Percentiles rank a stretch among this genome's conserved stretches.
Evolutionary conservation across 495 filamentous ascomycete species (phyloP).

Genomic region (Rostrohypoxylon terebratum): DNA sequence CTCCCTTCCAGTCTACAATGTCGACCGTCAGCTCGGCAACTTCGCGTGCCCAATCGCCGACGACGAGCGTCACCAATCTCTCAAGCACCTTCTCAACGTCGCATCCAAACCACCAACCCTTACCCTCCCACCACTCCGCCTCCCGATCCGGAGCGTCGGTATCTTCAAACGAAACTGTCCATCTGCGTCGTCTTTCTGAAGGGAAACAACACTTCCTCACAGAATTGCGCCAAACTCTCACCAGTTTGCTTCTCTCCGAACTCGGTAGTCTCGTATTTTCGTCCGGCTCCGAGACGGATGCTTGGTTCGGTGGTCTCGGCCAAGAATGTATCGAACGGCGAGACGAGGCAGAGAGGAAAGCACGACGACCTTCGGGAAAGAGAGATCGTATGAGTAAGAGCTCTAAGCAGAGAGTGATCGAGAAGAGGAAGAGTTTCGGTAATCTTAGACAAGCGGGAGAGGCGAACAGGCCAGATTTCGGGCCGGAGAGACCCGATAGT

Average conservation of each 20-base stretch:
- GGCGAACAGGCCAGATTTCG: conserved; percentile 49
- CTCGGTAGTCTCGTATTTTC: conserved; percentile 86
- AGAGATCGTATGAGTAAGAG: conserved; percentile 51
- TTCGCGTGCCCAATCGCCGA: conserved; percentile 66
- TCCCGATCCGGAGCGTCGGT: conserved; percentile 65
- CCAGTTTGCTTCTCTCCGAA: conserved; percentile 89
- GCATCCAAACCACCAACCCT: conserved; percentile 53
- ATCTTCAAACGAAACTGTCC: conserved; percentile 70
- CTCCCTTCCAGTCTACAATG: conserved; percentile 75
- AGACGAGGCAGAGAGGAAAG: conserved; percentile 69
- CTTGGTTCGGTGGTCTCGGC: conserved; percentile 83
- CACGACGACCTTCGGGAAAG: conserved; percentile 53
- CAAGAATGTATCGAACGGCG: conserved; percentile 81
- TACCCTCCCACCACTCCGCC: conserved; percentile 55
- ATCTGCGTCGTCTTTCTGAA: conserved; percentile 63
- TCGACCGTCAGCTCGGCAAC: conserved; percentile 70
- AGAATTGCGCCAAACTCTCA: conserved; percentile 81
- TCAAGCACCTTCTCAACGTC: conserved; percentile 56
- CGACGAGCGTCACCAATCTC: conserved; percentile 64
- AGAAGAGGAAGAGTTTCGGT: conserved; percentile 69
- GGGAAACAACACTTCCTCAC: conserved; percentile 75
- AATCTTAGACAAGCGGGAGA: conserved; percentile 60
- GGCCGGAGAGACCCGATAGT: conserved; percentile 46
- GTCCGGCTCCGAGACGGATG: conserved; percentile 90
- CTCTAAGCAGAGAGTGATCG: conserved; percentile 65